Evolutionary conservation across 164 flowering plant species (phyloP), one percentile per base, ranked within the genome.

Genomic region (Chimonanthus praecox): DNA sequence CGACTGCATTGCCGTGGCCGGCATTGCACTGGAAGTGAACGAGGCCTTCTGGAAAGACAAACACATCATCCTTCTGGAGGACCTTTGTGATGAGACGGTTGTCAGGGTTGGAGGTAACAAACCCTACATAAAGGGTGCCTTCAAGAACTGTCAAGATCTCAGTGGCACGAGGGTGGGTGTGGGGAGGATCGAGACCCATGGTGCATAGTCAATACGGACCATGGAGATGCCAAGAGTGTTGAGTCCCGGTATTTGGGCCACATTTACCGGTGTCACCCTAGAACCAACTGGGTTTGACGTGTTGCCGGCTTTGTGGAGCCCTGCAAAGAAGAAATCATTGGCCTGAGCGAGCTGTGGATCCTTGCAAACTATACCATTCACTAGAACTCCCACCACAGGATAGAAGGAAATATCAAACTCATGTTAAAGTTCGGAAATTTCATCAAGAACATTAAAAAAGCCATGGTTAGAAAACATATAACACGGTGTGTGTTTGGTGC

Each of bases 291-390:
- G 15, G n/a, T 54, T 54, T 3, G n/a, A 13, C 0, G 60, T 54
- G n/a, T 54, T 54, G 60, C 60, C 5, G 13, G 60, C 4, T 54
- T 54, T 67, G 16, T 73, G 66, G 63, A 73, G 51, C 21, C 75
- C 75, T 3, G 54, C 11, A 13, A 73, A 73, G 65, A 73, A 73
- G 65, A 73, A 73, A 58, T 73, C 47, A 3, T 68, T 11, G 11
- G 71, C 75, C 21, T 45, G 66, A 54, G 70, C 64, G 7, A 73
- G 70, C 75, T 73, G 66, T 3, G 75, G 75, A 58, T 66, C 70
- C 70, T 49, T 66, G 50, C 75, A 73, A 21, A 16, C 71, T 4
- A 44, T 6, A 15, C 75, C 75, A 21, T 73, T 73, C 64, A 67
- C 75, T 9, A 33, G 61, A 15, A 51, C 72, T 71, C 51, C 72